Base-by-base conservation (phyloP, 1,139 yeast genomes). In the Candida sojae region DNA sequence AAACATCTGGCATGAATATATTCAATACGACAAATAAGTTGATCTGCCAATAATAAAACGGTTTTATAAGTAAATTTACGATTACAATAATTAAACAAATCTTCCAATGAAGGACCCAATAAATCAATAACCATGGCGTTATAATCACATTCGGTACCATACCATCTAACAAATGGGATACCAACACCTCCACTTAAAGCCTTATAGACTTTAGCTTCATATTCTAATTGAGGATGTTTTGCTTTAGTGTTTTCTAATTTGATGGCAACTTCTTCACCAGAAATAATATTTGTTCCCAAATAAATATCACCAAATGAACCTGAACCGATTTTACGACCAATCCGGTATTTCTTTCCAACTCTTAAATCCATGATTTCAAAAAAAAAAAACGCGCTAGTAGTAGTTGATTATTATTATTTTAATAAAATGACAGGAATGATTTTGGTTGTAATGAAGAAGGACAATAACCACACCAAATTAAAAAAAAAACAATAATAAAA, bases 251-350 rank as follows among this genome's bases (percentile, higher is more conserved):
- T 86, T 66, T 93, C 99, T 55, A 93, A 77, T 68, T 93, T 93
- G 73, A 93, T 92, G 59, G 98, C 99, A 45, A 93, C 97, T 67
- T 93, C 97, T 68, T 93, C 98, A 39, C 98, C 97, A 40, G 96
- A 88, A 44, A 93, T 88, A 68, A 93, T 84, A 70, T 93, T 93
- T 39, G 96, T 90, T 41, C 95, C 96, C 52, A 91, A 79, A 68
- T 93, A 93, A 59, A 93, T 93, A 65, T 93, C 99, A 53, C 99
- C 99, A 67, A 93, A 93, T 7, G 98, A 92, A 21, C 99, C 99
- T 44, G 96, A 86, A 12, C 99, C 99, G 60, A 93, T 93, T 72
- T 93, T 93, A 57, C 97, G 87, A 43, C 97, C 97, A 61, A 93
- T 87, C 52, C 97, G 83, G 71, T 86, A 93, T 72, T 92, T 93